Base-by-base conservation (phyloP, 192 early-diverging fungal genomes). In the Coemansia sp. region DNA sequence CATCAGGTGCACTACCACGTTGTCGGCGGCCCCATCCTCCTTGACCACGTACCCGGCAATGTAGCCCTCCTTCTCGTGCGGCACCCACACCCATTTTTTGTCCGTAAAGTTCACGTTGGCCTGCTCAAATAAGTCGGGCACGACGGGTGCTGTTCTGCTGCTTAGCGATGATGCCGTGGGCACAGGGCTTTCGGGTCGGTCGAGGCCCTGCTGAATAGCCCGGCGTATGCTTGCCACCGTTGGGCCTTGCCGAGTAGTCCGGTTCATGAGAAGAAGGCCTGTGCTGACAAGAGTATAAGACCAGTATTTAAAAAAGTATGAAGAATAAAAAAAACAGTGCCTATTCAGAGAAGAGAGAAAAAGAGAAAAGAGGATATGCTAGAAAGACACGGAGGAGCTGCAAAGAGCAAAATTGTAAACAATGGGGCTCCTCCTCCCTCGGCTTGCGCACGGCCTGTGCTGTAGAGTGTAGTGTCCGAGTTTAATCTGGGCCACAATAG, bases 11-110 rank as follows among this genome's bases (percentile, higher is more conserved):
- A 99, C 88, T 26, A 86, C 82, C 9, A 91, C 88, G 24, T 85
- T 79, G 38, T 92, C 90, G 20, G 85, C 88, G 51, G n/a, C n/a
- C n/a, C 69, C 60, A 31, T 93, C 86, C 46, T 90, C 89, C 59
- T 87, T 74, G 31, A 83, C 74, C 59, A 99, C 90, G 68, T 92
- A 90, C 3, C 89, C 96, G 6, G 89, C 83, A 21, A 97, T 71
- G 74, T 91, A 99, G 14, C 94, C 97, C 73, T 95, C 88, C 14
- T 95, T 86, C 45, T 86, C 89, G 84, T 99, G 91, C 51, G 91
- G 87, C 40, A 99, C 90, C 97, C 95, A 99, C 39, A 97, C 92
- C 94, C 94, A 99, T 45, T 91, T 95, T 79, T 95, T 95, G 77
- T 99, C 94, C 48, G 89, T 91, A 67, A 94, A 97, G 60, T 92